phyloP scores from a whole-genome alignment of 2,329 filamentous ascomycete genomes.

The Cercospora citrullina region DNA sequence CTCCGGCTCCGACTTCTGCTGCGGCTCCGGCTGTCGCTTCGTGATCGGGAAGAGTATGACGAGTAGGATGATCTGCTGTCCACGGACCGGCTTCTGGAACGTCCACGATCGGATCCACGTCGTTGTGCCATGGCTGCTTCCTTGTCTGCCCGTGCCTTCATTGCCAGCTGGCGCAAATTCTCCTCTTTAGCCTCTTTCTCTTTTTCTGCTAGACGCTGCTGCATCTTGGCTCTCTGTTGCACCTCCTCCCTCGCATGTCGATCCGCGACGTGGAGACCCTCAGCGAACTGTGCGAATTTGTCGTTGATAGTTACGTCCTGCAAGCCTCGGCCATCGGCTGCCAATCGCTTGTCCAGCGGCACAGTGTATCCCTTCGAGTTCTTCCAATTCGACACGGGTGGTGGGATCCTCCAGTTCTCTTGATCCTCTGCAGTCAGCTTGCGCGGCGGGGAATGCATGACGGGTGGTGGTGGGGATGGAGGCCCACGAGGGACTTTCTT shows the following conservation, averaged over 20 bases:
- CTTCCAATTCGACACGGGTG: constrained; percentile 97
- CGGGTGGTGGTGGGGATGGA: constrained; percentile 85
- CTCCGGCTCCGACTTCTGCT: constrained; percentile 18
- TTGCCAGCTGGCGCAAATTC: constrained; percentile 79
- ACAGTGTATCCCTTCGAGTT: constrained; percentile 98
- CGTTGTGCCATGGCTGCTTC: constrained; percentile 50
- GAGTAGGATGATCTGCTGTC: constrained; percentile 42
- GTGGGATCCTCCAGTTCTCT: constrained; percentile 90
- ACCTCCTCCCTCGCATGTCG: constrained; percentile 94
- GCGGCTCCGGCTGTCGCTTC: constrained; percentile 26
- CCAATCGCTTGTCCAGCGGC: constrained; percentile 89
- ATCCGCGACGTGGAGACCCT: constrained; percentile 91
- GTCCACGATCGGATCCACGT: constrained; percentile 35
- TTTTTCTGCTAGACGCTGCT: constrained; percentile 93
- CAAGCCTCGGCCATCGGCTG: constrained; percentile 85
- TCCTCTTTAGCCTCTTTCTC: constrained; percentile 95
- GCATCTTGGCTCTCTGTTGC: constrained; percentile 87
- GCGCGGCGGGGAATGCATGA: constrained; percentile 91
- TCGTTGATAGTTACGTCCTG: constrained; percentile 97
- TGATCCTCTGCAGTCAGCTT: constrained; percentile 97
- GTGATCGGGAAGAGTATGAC: constrained; percentile 41
- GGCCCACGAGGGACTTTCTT: constrained; percentile 96
- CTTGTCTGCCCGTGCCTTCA: constrained; percentile 82
- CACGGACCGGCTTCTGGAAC: constrained; percentile 36
- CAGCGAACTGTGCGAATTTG: constrained; percentile 95